Base-by-base conservation (phyloP, 495 filamentous ascomycete species). In the Neurospora tetraspora region DNA sequence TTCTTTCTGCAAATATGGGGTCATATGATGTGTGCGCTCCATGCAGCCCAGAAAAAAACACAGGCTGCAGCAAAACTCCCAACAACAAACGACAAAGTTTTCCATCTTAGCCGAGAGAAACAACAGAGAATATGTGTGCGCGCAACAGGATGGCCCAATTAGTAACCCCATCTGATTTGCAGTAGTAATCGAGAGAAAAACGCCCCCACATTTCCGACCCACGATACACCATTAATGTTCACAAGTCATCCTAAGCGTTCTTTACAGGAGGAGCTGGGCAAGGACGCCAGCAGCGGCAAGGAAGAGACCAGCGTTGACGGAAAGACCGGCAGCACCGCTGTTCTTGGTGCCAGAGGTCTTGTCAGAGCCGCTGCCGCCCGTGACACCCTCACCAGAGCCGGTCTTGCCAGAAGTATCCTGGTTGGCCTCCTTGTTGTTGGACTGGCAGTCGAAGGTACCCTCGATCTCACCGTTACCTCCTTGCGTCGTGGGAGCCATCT, bases 401-500 rank as follows among this genome's bases (percentile, higher is more conserved):
- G 71, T 72, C 77, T 73, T 77, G 73, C 75, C 75, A 53, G 72
- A 68, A 45, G 82, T 84, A 53, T 83, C 79, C 73, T 81, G 74
- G 80, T 83, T 85, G 73, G 83, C 84, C 18, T 78, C 76, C 18
- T 75, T 77, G 74, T 82, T 83, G 73, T 83, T 77, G 76, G 82
- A 84, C 70, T 76, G 77, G 85, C 92, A 94, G 53, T 59, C 82
- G 81, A 84, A 91, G 40, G 76, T 85, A 70, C 92, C 92, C 77
- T 88, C 85, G 80, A 94, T 89, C 59, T 73, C 42, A 69, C 82
- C 82, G 65, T 76, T 73, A 76, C 85, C 76, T 76, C 81, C 80
- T 74, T 83, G 81, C 42, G 71, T 76, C 53, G 78, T 74, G 42
- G 76, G 75, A 23, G 78, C 77, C 40, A 85, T 76, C 74, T 81